phyloP scores from a whole-genome alignment of 257 asterid species.

The Capsicum baccatum region DNA sequence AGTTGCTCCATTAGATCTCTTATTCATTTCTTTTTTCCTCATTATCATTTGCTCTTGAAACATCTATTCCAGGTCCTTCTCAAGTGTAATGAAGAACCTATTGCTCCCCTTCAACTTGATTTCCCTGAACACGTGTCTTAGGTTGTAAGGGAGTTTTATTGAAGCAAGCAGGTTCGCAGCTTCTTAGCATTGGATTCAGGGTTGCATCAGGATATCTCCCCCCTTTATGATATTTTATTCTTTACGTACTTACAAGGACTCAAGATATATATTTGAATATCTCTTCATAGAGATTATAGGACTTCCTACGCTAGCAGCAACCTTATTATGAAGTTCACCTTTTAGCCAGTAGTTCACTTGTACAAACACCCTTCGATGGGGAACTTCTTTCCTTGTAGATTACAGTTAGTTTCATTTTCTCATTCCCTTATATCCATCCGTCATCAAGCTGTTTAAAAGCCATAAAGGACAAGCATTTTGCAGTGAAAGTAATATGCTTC shows the following conservation, averaged over 20 bases:
- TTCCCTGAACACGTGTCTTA: slow-evolving; percentile 4
- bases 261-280: not conserved
- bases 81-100: not conserved
- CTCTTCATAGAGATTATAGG: not conserved
- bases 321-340: not conserved
- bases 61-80: not conserved
- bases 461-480: not conserved
- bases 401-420: not conserved
- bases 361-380: not conserved
- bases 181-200: not conserved
- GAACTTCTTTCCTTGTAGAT: slow-evolving; percentile 13
- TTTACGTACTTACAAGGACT: not conserved
- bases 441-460: not conserved
- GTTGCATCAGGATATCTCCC: not conserved
- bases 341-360: not conserved
- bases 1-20: not conserved
- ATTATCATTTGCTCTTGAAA: not conserved
- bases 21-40: not conserved
- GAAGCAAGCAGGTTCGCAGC: not conserved
- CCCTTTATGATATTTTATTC: not conserved
- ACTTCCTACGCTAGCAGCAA: slow-evolving; percentile 20
- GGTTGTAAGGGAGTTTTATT: not conserved
- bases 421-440: not conserved
- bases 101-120: slow-evolving; percentile 8
- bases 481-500: not conserved